These are phyloP conservation scores for Metschnikowia lachancei DNA, from an alignment of 805 yeast species.

Conservation along the genomic window DNA sequence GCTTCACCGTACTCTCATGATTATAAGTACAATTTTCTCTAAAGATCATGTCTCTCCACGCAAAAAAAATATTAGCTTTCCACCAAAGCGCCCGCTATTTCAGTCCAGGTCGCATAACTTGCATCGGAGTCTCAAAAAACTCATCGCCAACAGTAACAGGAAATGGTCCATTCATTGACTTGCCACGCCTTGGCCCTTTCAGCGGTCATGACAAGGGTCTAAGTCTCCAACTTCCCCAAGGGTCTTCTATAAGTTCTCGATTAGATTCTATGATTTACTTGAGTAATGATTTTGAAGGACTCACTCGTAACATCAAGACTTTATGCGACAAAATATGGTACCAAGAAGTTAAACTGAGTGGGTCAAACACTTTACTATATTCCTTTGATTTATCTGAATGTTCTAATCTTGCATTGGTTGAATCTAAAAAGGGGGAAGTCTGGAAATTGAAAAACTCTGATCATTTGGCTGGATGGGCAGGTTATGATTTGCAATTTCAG, in stretches of 20 bases:
- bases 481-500: conserved; percentile 9
- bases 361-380: conserved; percentile 10
- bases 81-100: neutral
- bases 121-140: neutral
- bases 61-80: neutral
- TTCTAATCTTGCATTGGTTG: conserved; percentile 5
- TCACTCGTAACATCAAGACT: conserved; percentile 6
- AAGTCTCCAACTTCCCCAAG: conserved; percentile 13
- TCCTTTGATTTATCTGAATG: conserved; percentile 7
- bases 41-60: neutral
- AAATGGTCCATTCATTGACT: conserved; percentile 16
- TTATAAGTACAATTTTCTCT: neutral
- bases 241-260: conserved; percentile 9
- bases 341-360: conserved; percentile 12
- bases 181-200: conserved; percentile 11
- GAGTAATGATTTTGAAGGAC: conserved; percentile 6
- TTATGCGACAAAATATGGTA: conserved; percentile 11
- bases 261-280: conserved; percentile 8
- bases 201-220: conserved; percentile 9
- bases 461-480: conserved; percentile 15
- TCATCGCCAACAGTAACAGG: conserved; percentile 11
- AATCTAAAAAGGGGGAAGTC: conserved; percentile 4
- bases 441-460: conserved; percentile 9
- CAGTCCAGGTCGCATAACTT: neutral
- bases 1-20: neutral